A percentile compares a stretch with the other conserved stretches of the same genome.
These are phyloP conservation scores for Rhizopogon vesiculosus DNA, from an alignment of 768 basidiomycete genomes.

Conservation along the genomic window DNA sequence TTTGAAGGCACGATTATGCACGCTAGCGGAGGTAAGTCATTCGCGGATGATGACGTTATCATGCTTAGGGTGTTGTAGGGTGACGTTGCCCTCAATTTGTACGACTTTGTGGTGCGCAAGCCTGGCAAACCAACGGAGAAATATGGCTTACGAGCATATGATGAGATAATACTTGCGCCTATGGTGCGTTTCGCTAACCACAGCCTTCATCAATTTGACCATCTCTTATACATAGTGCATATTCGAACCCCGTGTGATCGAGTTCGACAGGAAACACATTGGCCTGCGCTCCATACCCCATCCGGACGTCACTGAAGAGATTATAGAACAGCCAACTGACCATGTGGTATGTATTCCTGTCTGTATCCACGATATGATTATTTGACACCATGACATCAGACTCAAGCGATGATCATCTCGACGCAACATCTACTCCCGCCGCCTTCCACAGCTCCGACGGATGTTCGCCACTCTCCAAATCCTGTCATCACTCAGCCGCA, in stretches of 20 bases:
- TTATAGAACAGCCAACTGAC: conserved; percentile 51
- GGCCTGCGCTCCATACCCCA: conserved; percentile 45
- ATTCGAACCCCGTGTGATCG: conserved; percentile 90
- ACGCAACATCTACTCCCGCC: conserved; percentile 70
- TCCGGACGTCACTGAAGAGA: conserved; percentile 71
- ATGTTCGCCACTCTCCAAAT: conserved; percentile 20
- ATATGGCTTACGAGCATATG: conserved; percentile 87
- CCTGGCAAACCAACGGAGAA: conserved; percentile 78
- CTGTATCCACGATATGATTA: conserved; percentile 1
- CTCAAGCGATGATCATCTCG: conserved; percentile 87
- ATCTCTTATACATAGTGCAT: conserved; percentile 52
- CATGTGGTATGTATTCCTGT: conserved; percentile 38
- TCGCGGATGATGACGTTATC: conserved; percentile 2
- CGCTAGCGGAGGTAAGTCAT: conserved; percentile 73
- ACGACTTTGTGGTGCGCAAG: conserved; percentile 83
- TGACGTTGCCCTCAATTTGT: conserved; percentile 85
- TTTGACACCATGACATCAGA: conserved; percentile 40
- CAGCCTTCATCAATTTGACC: neutral
- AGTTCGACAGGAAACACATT: conserved; percentile 74
- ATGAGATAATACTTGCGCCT: conserved; percentile 92
- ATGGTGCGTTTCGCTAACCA: conserved; percentile 55
- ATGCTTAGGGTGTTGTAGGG: conserved; percentile 41
- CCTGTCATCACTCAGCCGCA: conserved; percentile 19
- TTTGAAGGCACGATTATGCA: conserved; percentile 79
- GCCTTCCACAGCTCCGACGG: conserved; percentile 17